Percentiles rank a stretch among this genome's conserved stretches.
Conservation (phyloP, 2,329 filamentous ascomycete species). For the Cercospora sp. region DNA sequence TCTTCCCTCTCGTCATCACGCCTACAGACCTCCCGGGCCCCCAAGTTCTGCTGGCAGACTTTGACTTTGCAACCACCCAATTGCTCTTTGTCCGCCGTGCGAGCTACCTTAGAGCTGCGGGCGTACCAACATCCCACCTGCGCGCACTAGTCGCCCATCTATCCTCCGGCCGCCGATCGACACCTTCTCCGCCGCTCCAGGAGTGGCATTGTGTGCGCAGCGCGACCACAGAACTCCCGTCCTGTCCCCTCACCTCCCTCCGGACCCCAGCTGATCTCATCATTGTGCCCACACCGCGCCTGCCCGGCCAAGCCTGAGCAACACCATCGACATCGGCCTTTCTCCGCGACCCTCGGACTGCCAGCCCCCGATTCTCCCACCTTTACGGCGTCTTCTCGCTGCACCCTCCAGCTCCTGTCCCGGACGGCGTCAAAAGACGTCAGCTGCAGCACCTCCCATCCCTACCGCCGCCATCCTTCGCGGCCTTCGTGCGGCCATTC, state of each 20-base stretch:
- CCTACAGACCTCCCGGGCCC: background rate
- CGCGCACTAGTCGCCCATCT: background rate
- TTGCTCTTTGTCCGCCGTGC: background rate
- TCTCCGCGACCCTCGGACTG: constrained; percentile 27
- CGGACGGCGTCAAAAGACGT: constrained; percentile 1
- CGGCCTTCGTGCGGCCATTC: background rate
- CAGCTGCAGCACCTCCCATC: background rate
- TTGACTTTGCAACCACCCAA: background rate
- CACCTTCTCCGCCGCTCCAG: constrained; percentile 12
- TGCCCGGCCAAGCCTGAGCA: constrained; percentile 13
- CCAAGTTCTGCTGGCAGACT: constrained; percentile 5
- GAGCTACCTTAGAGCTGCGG: background rate
- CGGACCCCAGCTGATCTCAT: background rate
- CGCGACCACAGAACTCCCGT: background rate
- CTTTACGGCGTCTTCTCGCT: constrained; percentile 25
- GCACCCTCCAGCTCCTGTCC: background rate
- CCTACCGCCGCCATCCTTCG: constrained; percentile 3
- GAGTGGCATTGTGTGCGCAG: constrained; percentile 8
- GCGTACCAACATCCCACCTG: background rate
- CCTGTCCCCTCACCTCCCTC: background rate
- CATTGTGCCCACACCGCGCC: constrained; percentile 7
- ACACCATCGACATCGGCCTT: constrained; percentile 16
- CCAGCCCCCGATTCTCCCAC: constrained; percentile 24
- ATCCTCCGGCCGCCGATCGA: constrained; percentile 13
- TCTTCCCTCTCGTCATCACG: background rate